Evolutionary conservation across 2,329 filamentous ascomycete genomes (phyloP).

Genomic region (Clonostachys sp.): DNA sequence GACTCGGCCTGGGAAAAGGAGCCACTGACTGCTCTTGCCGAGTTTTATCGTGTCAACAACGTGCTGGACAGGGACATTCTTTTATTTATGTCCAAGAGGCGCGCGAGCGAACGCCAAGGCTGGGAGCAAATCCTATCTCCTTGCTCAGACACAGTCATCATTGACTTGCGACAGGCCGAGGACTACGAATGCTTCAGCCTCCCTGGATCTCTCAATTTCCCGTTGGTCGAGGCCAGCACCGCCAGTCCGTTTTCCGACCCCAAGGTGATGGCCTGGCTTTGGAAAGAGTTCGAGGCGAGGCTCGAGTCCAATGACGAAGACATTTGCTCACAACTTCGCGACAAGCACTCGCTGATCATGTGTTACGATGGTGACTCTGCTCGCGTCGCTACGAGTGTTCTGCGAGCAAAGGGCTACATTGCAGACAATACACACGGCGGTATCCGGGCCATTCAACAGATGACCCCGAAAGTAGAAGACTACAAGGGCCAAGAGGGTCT

Average conservation of each 20-base stretch:
- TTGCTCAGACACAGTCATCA: conserved; percentile 22
- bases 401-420: conserved; percentile 42
- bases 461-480: neutral
- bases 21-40: conserved; percentile 26
- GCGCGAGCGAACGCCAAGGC: neutral
- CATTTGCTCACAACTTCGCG: conserved; percentile 12
- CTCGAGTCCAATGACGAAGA: conserved; percentile 22
- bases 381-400: conserved; percentile 46
- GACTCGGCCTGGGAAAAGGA: conserved; percentile 47
- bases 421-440: conserved; percentile 42
- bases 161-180: conserved; percentile 35
- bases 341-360: conserved; percentile 34
- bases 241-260: conserved; percentile 41
- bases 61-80: neutral
- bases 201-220: conserved; percentile 36
- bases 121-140: neutral
- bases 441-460: conserved; percentile 5
- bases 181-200: conserved; percentile 38
- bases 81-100: neutral
- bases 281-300: conserved; percentile 37
- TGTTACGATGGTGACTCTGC: conserved; percentile 52
- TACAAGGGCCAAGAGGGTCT: neutral
- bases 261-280: conserved; percentile 33
- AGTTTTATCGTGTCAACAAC: conserved; percentile 15
- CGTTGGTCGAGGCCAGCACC: conserved; percentile 27